These are phyloP conservation scores for Iberis amara DNA, from an alignment of 441 rosid genomes.

Conservation along the genomic window DNA sequence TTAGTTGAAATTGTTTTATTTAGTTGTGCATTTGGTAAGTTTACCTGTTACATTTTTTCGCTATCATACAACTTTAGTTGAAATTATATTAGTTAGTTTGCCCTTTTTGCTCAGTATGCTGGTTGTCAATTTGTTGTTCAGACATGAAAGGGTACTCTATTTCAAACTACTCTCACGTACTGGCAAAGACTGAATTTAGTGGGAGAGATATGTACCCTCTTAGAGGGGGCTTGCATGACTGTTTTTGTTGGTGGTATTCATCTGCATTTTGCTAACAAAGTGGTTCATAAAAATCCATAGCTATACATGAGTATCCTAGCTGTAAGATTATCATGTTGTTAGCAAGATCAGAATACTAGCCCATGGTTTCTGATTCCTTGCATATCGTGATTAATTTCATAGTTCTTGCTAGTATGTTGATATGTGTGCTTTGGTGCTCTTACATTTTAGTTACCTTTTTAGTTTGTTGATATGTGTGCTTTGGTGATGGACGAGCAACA, in stretches of 20 bases:
- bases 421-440: constrained; percentile 9
- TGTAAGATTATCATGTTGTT: not conserved
- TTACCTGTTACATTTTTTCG: too few species aligned
- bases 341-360: constrained; percentile 13
- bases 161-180: too few species aligned
- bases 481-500: constrained; percentile 23
- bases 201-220: too few species aligned
- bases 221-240: too few species aligned
- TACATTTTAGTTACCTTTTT: not conserved
- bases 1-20: too few species aligned
- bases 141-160: too few species aligned
- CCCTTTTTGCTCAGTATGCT: not conserved
- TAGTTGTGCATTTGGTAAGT: too few species aligned
- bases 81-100: constrained; percentile 1
- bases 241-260: too few species aligned
- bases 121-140: not conserved
- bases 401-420: constrained; percentile 19
- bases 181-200: too few species aligned
- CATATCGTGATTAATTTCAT: not conserved
- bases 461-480: not conserved
- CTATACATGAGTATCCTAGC: too few species aligned
- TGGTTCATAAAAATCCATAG: too few species aligned
- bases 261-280: too few species aligned
- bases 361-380: not conserved
- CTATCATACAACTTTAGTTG: constrained; percentile 11